Base-by-base conservation (phyloP, 345 rosid species). In the Geranium rotundifolium region DNA sequence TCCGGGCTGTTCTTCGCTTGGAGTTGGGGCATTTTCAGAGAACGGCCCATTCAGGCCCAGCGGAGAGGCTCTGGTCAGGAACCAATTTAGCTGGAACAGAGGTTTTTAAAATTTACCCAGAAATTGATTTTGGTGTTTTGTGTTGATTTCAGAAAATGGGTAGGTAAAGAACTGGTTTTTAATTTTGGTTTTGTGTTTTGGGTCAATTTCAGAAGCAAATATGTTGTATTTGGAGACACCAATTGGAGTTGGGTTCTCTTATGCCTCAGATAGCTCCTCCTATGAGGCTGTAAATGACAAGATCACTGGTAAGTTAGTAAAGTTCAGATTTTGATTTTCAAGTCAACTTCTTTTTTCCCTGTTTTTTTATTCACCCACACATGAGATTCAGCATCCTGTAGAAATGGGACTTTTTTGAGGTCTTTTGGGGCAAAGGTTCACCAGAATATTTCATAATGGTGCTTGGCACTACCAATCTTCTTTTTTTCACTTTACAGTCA, bases 1-100 rank as follows among this genome's bases (percentile, higher is more conserved):
- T 62, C 99, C 99, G n/a, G 99, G 99, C 16, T 93, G 99, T 62
- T 93, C 99, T 65, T 93, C 99, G 56, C 65, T 93, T 58, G 99
- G 99, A 59, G 95, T 90, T 62, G 99, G 99, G 54, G 99, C 97
- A 65, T 93, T 93, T 68, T 86, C 95, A 52, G 99, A 93, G 63
- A 88, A 90, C 60, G 99, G 99, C 7, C 99, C 99, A 4, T 93
- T 93, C 69, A 86, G 99, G 78, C 99, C 99, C 6, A 85, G 84
- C 56, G 95, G 97, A n/a, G 61, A 78, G 39, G 71, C 61, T 19
- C 74, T 93, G 66, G 86, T 86, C 65, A 90, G 76, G 75, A 93
- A 93, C 64, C 80, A 74, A 4, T 84, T 80, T 76, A 90, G 99
- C 83, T 93, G 99, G 99, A 93, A 90, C 63, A 86, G 67, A 84